A percentile compares a stretch with the other conserved stretches of the same genome.
Conservation (phyloP, 768 basidiomycete genomes). For the Gymnopilus dilepis region DNA sequence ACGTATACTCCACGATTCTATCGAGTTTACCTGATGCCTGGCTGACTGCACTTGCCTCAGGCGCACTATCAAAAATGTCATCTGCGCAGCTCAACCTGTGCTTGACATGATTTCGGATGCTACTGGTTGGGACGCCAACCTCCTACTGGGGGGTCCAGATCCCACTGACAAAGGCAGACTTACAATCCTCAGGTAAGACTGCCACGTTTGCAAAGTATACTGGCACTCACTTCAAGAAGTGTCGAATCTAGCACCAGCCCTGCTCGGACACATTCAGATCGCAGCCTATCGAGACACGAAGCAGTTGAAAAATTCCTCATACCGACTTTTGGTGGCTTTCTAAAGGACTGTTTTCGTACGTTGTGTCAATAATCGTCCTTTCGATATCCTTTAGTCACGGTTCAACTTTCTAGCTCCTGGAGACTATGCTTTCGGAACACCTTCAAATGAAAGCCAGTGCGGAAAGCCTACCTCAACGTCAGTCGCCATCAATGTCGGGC, state of each 20-base stretch:
- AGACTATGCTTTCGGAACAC: not conserved
- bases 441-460: too few relatives aligned
- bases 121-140: not conserved
- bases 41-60: not conserved
- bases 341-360: not conserved
- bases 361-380: not conserved
- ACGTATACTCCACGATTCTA: too few relatives aligned
- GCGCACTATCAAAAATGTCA: not conserved
- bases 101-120: not conserved
- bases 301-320: not conserved
- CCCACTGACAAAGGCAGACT: not conserved
- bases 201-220: not conserved
- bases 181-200: not conserved
- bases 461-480: too few relatives aligned
- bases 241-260: not conserved
- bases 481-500: too few relatives aligned
- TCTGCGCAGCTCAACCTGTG: not conserved
- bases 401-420: not conserved
- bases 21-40: not conserved
- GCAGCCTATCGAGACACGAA: not conserved
- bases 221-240: not conserved
- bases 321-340: not conserved
- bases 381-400: not conserved
- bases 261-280: not conserved
- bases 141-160: slow-evolving; percentile 4